Evolutionary conservation across 805 yeast species (phyloP).

Genomic region (Wickerhamomyces hampshirensis): DNA sequence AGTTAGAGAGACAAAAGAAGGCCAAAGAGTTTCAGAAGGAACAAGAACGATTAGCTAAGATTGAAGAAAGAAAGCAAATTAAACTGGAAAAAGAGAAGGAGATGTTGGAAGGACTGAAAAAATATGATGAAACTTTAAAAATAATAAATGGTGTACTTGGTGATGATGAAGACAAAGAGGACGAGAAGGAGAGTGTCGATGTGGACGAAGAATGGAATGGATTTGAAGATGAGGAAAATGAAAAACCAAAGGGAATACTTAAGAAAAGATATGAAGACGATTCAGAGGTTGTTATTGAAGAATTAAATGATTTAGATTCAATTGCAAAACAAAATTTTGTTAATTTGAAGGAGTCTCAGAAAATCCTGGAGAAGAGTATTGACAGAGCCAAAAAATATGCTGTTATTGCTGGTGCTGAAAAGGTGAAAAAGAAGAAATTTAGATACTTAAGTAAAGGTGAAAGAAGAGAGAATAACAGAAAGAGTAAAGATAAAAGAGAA

Average conservation of each 20-base stretch:
- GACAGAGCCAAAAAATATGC: constrained; percentile 83
- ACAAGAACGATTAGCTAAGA: constrained; percentile 63
- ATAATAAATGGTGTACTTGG: constrained; percentile 19
- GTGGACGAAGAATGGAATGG: constrained; percentile 37
- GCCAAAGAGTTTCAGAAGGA: constrained; percentile 76
- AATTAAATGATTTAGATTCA: constrained; percentile 50
- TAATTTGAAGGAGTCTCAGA: constrained; percentile 59
- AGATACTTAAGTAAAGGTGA: constrained; percentile 82
- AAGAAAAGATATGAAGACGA: constrained; percentile 31
- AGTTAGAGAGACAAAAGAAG: constrained; percentile 79
- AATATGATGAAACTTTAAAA: constrained; percentile 45
- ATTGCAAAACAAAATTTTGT: constrained; percentile 67
- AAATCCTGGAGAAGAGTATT: constrained; percentile 69
- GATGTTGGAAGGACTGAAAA: constrained; percentile 57
- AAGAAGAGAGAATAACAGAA: constrained; percentile 55
- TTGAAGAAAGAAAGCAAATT: constrained; percentile 67
- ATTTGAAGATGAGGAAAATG: constrained; percentile 28
- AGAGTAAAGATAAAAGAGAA: constrained; percentile 34
- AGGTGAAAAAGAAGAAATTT: constrained; percentile 63
- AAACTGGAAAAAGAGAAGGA: constrained; percentile 69
- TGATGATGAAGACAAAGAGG: constrained; percentile 17
- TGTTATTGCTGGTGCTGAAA: constrained; percentile 32
- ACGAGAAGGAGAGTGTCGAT: constrained; percentile 26
- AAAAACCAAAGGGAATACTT: constrained; percentile 21
- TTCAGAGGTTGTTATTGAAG: constrained; percentile 43